Evolutionary conservation across 495 filamentous ascomycete genomes (phyloP).

Genomic region (Schizothecium vesticola): DNA sequence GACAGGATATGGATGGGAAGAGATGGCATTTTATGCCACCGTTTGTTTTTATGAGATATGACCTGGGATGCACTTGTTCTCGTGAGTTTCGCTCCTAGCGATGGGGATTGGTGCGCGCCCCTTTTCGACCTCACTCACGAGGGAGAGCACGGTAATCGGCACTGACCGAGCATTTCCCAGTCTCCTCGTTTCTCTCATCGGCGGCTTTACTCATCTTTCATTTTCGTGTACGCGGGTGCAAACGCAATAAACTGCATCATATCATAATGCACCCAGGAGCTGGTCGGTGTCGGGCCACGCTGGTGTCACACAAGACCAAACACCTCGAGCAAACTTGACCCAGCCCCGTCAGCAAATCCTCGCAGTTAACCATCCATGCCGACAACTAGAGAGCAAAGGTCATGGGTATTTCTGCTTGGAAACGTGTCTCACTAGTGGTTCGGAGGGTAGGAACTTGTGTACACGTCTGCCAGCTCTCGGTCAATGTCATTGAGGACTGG

Average conservation of each 20-base stretch:
- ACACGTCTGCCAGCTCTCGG: background rate
- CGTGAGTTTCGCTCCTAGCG: background rate
- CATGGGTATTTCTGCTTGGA: too few relatives aligned
- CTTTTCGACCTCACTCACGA: background rate
- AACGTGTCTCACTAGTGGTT: conserved; percentile 18
- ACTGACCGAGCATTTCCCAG: background rate
- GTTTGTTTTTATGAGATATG: background rate
- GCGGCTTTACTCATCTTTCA: background rate
- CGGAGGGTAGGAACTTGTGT: background rate
- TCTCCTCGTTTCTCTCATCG: background rate
- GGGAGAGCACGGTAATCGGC: too few relatives aligned
- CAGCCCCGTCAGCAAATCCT: background rate
- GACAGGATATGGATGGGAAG: background rate
- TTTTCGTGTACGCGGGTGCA: background rate
- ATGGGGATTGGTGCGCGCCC: background rate
- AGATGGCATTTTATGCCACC: background rate
- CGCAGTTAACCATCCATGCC: background rate
- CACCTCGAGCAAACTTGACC: background rate
- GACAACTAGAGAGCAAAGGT: background rate
- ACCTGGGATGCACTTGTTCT: background rate
- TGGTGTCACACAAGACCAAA: background rate
- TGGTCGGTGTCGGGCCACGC: background rate
- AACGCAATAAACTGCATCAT: background rate
- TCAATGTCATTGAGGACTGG: background rate
- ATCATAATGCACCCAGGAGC: background rate